Percentiles rank a stretch among this genome's conserved stretches.
phyloP scores from a whole-genome alignment of 768 basidiomycete species.

The Collybia mongolica region DNA sequence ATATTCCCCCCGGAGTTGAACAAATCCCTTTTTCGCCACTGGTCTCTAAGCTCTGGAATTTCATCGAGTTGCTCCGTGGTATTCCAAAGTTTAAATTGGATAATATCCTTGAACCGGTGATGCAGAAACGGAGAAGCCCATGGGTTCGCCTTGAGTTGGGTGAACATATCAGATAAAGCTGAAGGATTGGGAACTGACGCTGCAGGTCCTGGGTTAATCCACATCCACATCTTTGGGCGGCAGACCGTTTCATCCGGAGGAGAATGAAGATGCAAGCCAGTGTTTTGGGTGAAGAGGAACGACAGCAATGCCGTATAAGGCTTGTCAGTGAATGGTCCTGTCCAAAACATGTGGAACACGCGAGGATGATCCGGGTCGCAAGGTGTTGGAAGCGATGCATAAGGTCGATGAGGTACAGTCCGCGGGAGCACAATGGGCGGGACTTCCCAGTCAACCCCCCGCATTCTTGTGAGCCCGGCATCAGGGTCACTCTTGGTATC shows the following conservation, averaged over 20 bases:
- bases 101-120: constrained; percentile 85
- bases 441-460: constrained; percentile 60
- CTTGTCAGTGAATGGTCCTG: constrained; percentile 97
- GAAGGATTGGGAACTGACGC: constrained; percentile 84
- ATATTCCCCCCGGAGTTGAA: constrained; percentile 88
- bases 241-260: constrained; percentile 57
- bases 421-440: constrained; percentile 47
- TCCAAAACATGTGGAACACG: constrained; percentile 99
- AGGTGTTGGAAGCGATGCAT: constrained; percentile 52
- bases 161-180: constrained; percentile 81
- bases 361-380: constrained; percentile 88
- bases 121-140: constrained; percentile 97
- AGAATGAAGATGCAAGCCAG: constrained; percentile 68
- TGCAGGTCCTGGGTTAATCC: constrained; percentile 98
- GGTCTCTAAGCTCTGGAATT: constrained; percentile 82
- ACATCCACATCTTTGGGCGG: constrained; percentile 93
- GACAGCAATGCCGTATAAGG: constrained; percentile 94
- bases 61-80: constrained; percentile 96
- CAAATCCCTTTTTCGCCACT: constrained; percentile 83
- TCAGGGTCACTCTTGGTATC: constrained; percentile 40
- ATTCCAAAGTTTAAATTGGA: constrained; percentile 98
- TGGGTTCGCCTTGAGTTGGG: constrained; percentile 76
- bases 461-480: constrained; percentile 55
- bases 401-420: constrained; percentile 52
- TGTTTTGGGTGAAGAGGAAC: constrained; percentile 95